Base-by-base conservation (phyloP, 768 basidiomycete genomes). In the Suillus bovinus region DNA sequence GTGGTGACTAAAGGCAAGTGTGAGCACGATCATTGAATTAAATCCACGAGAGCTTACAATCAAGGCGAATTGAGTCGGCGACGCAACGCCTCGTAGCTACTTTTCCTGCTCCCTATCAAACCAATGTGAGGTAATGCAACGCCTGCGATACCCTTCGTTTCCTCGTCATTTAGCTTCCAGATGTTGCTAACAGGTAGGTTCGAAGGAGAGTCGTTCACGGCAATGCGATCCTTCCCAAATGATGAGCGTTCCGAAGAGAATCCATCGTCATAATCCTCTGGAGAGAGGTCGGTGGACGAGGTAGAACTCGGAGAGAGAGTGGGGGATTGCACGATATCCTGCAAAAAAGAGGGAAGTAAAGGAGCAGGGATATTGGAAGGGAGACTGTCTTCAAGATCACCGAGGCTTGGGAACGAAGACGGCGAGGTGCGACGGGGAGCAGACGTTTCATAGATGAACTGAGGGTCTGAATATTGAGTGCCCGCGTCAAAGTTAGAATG, bases 361-460 rank as follows among this genome's bases (percentile, higher is more conserved):
- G 87, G 76, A 22, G 68, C 75, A 20, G 78, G 82, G 2, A 81
- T 79, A 5, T 77, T 57, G 55, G 58, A 42, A 67, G 65, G 70
- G 59, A 68, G 69, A 60, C 50, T 60, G 27, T 68, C 65, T 8
- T 56, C 68, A 29, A 71, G 52, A 9, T 69, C 69, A 41, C 47
- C 68, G 74, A 75, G 66, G 58, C 63, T 62, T 66, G 72, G 67
- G 73, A 76, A 78, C 29, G 79, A 74, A 22, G 80, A 79, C 24
- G 75, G 71, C 39, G 80, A 78, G 17, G 80, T 74, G 52, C 76
- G 79, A 61, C 77, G 78, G 44, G 71, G 63, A 0, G 62, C 72
- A 20, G 87, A 83, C 3, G 91, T 91, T 72, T 91, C 88, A 70
- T 91, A 92, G 72, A 91, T 90, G 9, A 86, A 84, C 55, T 77